Conservation (phyloP, 495 filamentous ascomycete genomes). For the Lophiotrema nucula region DNA sequence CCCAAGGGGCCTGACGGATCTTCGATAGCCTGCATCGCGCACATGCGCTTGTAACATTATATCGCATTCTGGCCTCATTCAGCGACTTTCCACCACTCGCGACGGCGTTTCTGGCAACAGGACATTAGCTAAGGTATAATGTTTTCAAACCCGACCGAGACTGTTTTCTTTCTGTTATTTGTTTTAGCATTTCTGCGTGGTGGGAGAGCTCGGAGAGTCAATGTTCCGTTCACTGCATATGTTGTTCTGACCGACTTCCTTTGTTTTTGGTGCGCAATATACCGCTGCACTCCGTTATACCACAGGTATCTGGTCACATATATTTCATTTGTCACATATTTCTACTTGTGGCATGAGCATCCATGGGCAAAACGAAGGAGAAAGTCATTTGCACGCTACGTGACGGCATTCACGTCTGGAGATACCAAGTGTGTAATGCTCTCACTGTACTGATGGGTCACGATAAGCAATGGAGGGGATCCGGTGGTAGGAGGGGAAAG, state of each 20-base stretch:
- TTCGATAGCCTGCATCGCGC: neutral
- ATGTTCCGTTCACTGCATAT: slow-evolving; percentile 10
- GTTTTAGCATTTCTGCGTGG: slow-evolving; percentile 16
- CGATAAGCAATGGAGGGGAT: too few relatives aligned
- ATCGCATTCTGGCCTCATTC: neutral
- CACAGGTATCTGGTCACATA: slow-evolving; percentile 23
- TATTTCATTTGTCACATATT: slow-evolving; percentile 21
- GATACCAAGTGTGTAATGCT: neutral
- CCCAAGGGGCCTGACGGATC: neutral
- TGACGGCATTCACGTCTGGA: slow-evolving; percentile 6
- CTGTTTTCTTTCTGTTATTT: slow-evolving; percentile 8
- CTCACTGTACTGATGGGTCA: too few relatives aligned
- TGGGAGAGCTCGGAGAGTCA: neutral
- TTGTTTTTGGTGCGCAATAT: slow-evolving; percentile 6
- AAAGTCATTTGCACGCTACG: too few relatives aligned
- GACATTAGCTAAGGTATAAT: slow-evolving; percentile 23
- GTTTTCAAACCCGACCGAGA: slow-evolving; percentile 10
- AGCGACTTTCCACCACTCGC: slow-evolving; percentile 10
- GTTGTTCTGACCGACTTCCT: slow-evolving; percentile 1
- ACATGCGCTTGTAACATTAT: slow-evolving; percentile 15
- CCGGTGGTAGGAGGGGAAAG: too few relatives aligned
- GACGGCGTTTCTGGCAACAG: slow-evolving; percentile 11
- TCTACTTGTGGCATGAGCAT: neutral
- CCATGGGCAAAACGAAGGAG: neutral
- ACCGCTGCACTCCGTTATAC: slow-evolving; percentile 21